Conservation (phyloP, 805 yeast species). For the Saturnispora diversa region DNA sequence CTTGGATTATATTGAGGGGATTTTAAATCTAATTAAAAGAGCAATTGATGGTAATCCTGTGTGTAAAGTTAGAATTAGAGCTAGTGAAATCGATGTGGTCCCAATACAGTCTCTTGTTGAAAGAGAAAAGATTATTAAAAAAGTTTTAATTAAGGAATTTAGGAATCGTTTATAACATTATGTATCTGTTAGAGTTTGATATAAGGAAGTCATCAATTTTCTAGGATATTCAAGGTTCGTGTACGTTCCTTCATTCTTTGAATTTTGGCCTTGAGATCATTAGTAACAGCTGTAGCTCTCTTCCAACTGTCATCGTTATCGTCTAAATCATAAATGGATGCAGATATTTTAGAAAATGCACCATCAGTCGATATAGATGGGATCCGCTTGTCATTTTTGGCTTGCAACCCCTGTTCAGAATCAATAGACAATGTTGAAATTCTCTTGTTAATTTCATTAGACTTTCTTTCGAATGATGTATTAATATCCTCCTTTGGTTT, state of each 20-base stretch:
- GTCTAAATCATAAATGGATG: constrained; percentile 30
- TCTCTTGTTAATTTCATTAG: constrained; percentile 26
- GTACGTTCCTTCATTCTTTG: constrained; percentile 76
- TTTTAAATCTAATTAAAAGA: constrained; percentile 6
- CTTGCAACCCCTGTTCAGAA: too few relatives aligned
- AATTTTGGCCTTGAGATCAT: constrained; percentile 76
- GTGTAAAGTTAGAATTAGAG: constrained; percentile 7
- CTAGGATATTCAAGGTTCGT: constrained; percentile 19
- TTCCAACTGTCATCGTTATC: constrained; percentile 69
- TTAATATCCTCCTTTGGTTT: constrained; percentile 1
- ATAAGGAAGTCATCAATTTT: too few relatives aligned
- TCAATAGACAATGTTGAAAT: constrained; percentile 30
- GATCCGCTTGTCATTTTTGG: too few relatives aligned
- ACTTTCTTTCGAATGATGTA: constrained; percentile 10
- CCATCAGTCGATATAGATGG: constrained; percentile 10
- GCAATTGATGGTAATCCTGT: constrained; percentile 4
- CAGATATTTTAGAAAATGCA: constrained; percentile 10
- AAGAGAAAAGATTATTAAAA: background rate
- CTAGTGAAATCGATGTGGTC: constrained; percentile 6
- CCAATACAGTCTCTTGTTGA: background rate
- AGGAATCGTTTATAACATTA: background rate
- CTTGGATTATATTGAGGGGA: constrained; percentile 10
- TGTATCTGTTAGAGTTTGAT: too few relatives aligned
- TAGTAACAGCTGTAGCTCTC: constrained; percentile 84
- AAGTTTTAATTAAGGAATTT: constrained; percentile 2